These are phyloP conservation scores for Diutina pseudorugosa DNA, from an alignment of 1,139 yeast species.

Conservation along the genomic window DNA sequence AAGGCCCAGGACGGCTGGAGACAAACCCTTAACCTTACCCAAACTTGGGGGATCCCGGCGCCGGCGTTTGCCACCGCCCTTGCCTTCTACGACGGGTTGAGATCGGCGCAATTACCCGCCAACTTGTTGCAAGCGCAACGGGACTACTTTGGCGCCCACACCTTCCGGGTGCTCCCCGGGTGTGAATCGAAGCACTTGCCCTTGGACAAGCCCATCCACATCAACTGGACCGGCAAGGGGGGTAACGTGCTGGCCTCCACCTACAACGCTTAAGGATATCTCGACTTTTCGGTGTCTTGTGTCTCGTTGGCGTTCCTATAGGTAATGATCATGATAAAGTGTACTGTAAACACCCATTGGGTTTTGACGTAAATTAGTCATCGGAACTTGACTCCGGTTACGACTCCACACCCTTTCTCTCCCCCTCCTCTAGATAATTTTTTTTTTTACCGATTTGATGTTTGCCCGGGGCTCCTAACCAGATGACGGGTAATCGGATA, in stretches of 20 bases:
- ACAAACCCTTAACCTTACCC: conserved; percentile 66
- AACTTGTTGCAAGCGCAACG: conserved; percentile 98
- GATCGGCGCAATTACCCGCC: conserved; percentile 93
- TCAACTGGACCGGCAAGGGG: conserved; percentile 99
- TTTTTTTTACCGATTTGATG: too few relatives aligned
- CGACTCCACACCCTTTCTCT: too few relatives aligned
- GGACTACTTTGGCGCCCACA: conserved; percentile 99
- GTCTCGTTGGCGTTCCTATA: too few relatives aligned
- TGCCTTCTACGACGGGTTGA: conserved; percentile 97
- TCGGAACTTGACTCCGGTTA: too few relatives aligned
- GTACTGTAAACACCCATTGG: too few relatives aligned
- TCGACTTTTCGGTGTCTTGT: too few relatives aligned
- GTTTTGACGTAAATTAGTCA: too few relatives aligned
- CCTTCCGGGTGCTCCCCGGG: conserved; percentile 91
- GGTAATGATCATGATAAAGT: background rate
- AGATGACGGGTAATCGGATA: too few relatives aligned
- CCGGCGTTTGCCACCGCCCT: conserved; percentile 97
- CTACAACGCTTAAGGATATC: conserved; percentile 63
- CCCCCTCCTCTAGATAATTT: too few relatives aligned
- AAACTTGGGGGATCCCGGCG: conserved; percentile 83
- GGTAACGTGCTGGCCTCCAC: conserved; percentile 95
- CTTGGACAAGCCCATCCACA: conserved; percentile 75
- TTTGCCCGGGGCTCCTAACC: too few relatives aligned
- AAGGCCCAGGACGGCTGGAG: conserved; percentile 98
- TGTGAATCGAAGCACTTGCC: conserved; percentile 64